Evolutionary conservation across 169 alveolate genomes (phyloP).

Genomic region (Eimeria brunetti): DNA sequence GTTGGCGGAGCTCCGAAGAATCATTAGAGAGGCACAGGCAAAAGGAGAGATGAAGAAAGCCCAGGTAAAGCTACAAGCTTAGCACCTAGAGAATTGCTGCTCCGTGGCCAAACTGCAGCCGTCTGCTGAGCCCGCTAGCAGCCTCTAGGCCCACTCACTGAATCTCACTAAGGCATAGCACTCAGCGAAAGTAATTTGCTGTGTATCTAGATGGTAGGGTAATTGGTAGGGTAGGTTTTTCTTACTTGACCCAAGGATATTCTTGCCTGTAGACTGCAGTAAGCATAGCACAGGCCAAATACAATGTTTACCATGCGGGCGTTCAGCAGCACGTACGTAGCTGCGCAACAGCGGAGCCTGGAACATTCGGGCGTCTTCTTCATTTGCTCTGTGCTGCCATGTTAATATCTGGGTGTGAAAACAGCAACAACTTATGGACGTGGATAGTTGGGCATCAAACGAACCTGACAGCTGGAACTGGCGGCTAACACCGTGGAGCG

Average conservation of each 20-base stretch:
- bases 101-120: not conserved
- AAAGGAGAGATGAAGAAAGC: slow-evolving; percentile 70
- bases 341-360: not conserved
- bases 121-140: not conserved
- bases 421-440: slow-evolving; percentile 78
- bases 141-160: not conserved
- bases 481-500: slow-evolving; percentile 96
- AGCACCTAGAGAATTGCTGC: not conserved
- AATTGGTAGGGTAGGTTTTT: not conserved
- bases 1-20: slow-evolving; percentile 79
- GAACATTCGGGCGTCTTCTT: not conserved
- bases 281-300: not conserved
- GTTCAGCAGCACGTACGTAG: not conserved
- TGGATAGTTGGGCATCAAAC: slow-evolving; percentile 50
- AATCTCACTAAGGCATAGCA: not conserved
- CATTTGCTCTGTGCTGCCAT: not conserved
- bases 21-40: slow-evolving; percentile 74
- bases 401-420: not conserved
- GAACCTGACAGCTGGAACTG: slow-evolving; percentile 84
- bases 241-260: not conserved
- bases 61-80: slow-evolving; percentile 35
- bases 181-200: not conserved
- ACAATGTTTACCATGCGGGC: not conserved
- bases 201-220: not conserved
- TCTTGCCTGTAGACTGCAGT: not conserved